Evolutionary conservation across 129 eudicot species (phyloP).

Genomic region (Pulicaria dysenterica): DNA sequence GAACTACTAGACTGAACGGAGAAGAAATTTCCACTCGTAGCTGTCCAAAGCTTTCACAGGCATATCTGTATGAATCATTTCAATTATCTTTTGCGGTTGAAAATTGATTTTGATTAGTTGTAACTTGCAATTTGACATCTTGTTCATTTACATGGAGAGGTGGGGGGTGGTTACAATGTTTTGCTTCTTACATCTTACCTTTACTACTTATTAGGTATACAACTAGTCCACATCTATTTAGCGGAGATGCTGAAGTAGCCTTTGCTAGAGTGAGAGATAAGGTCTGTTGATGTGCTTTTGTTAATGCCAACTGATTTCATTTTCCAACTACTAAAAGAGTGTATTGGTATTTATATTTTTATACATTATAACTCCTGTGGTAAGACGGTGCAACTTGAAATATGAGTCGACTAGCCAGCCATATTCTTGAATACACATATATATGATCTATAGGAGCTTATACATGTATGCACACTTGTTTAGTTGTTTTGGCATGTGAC

Average conservation of each 20-base stretch:
- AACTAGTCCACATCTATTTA: constrained; percentile 95
- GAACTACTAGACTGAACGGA: constrained; percentile 72
- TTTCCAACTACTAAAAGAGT: not conserved
- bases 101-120: not conserved
- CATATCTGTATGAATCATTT: constrained; percentile 68
- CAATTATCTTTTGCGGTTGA: not conserved
- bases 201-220: constrained; percentile 74
- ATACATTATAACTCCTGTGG: constrained; percentile 5
- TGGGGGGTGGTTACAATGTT: not conserved
- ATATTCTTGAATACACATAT: no score
- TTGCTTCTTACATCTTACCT: not conserved
- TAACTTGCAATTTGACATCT: constrained; percentile 11
- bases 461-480: no score
- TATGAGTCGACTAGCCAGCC: not conserved
- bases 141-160: not conserved
- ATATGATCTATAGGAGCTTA: no score
- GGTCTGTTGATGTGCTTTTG: constrained; percentile 45
- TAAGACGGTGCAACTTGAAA: not conserved
- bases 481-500: no score
- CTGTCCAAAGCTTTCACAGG: constrained; percentile 81
- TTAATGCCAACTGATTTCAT: not conserved
- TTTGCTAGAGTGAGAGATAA: constrained; percentile 77
- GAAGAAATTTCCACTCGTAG: constrained; percentile 79
- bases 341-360: not conserved
- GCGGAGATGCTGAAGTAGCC: constrained; percentile 78